Percentiles rank a stretch among this genome's conserved stretches.
These are phyloP conservation scores for Apiotrichum mycotoxinovorans DNA, from an alignment of 1,284 basidiomycete species.

Conservation along the genomic window DNA sequence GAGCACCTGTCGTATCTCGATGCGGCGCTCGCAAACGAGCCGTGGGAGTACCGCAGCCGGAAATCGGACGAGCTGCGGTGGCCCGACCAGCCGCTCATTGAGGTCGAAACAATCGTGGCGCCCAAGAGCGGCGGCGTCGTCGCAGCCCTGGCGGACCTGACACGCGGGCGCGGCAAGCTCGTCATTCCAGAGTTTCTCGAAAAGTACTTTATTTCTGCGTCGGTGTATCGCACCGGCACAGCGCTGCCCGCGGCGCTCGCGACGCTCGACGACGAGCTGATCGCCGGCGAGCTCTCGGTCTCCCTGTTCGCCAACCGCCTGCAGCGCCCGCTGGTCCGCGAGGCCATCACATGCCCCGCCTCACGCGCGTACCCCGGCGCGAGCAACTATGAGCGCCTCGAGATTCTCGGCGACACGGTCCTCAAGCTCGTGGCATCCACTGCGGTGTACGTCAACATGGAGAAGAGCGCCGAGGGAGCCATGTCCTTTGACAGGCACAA, in stretches of 20 bases:
- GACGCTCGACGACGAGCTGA: conserved; percentile 28
- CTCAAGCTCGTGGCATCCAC: conserved; percentile 33
- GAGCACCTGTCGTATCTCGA: not conserved
- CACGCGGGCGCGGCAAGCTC: not conserved
- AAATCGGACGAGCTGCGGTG: not conserved
- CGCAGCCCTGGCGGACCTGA: not conserved
- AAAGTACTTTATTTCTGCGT: conserved; percentile 28
- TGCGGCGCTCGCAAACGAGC: not conserved
- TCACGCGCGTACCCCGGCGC: conserved; percentile 1
- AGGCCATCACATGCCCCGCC: conserved; percentile 28
- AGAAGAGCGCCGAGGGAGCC: conserved; percentile 12
- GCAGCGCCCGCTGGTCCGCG: conserved; percentile 9
- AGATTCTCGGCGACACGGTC: conserved; percentile 43
- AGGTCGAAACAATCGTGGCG: conserved; percentile 14
- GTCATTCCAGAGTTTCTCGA: conserved; percentile 26
- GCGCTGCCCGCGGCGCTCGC: conserved; percentile 24
- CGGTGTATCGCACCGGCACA: conserved; percentile 24
- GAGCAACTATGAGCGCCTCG: conserved; percentile 38
- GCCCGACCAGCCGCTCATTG: conserved; percentile 26
- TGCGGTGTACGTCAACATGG: conserved; percentile 17
- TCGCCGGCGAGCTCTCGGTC: conserved; percentile 26
- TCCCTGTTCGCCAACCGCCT: conserved; percentile 14
- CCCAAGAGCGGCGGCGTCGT: conserved; percentile 27
- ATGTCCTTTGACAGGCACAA: conserved; percentile 25
- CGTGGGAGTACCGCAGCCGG: not conserved